Evolutionary conservation across 2,329 filamentous ascomycete species (phyloP).

Genomic region (Penicillium brevicompactum): DNA sequence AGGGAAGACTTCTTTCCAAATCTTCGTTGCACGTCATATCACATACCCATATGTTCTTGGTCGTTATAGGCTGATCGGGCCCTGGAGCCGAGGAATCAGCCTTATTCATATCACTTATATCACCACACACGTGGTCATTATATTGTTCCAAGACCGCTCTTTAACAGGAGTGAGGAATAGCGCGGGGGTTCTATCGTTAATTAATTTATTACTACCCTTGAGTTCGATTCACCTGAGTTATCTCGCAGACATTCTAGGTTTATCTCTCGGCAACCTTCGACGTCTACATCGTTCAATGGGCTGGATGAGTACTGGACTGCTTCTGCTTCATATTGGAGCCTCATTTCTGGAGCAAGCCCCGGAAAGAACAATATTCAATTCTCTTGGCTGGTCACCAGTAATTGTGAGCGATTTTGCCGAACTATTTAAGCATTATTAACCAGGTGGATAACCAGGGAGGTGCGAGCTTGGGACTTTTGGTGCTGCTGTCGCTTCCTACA

Average conservation of each 20-base stretch:
- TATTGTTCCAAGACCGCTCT: constrained; percentile 17
- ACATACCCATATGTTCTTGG: neutral
- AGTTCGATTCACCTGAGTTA: constrained; percentile 18
- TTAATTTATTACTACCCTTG: constrained; percentile 27
- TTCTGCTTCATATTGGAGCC: constrained; percentile 20
- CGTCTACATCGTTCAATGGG: constrained; percentile 21
- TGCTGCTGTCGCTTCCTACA: constrained; percentile 21
- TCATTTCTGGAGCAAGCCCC: constrained; percentile 8
- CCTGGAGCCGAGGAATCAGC: constrained; percentile 9
- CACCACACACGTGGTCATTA: constrained; percentile 18
- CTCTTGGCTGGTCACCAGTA: constrained; percentile 19
- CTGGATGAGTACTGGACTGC: constrained; percentile 21
- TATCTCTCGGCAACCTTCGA: constrained; percentile 15
- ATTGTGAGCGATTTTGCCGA: constrained; percentile 11
- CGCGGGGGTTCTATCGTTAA: constrained; percentile 22
- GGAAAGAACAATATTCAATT: constrained; percentile 12
- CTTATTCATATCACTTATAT: constrained; percentile 17
- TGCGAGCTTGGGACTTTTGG: constrained; percentile 17
- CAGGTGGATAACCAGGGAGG: constrained; percentile 17
- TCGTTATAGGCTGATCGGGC: constrained; percentile 4
- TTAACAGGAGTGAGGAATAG: constrained; percentile 13
- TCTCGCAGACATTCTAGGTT: constrained; percentile 20
- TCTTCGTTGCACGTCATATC: neutral
- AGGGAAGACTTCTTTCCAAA: neutral
- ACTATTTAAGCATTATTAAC: neutral